Conservation (phyloP, 1,284 basidiomycete species). For the Cutaneotrichosporon arboriforme region DNA sequence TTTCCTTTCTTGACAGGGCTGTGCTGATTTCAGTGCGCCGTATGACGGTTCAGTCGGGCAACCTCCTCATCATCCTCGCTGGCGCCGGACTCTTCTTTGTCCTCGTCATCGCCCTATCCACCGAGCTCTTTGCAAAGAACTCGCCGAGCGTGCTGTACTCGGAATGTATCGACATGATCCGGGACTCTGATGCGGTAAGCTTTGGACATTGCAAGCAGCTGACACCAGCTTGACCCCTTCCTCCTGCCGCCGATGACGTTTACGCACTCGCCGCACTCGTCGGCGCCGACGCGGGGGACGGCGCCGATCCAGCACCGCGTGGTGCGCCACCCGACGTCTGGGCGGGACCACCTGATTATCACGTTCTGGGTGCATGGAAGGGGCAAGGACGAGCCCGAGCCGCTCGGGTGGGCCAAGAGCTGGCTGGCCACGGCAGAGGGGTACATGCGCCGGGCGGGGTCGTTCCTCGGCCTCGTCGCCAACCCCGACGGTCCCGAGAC, state of each 20-base stretch:
- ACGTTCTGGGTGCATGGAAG: conserved; percentile 48
- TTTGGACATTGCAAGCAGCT: neutral
- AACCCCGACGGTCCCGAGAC: conserved; percentile 7
- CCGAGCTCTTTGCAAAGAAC: conserved; percentile 86
- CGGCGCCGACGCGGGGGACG: conserved; percentile 40
- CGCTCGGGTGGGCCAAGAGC: conserved; percentile 16
- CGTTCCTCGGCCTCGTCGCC: conserved; percentile 7
- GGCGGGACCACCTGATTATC: conserved; percentile 44
- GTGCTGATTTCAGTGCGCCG: conserved; percentile 57
- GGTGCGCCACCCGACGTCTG: conserved; percentile 37
- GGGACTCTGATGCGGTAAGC: conserved; percentile 62
- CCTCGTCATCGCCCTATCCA: conserved; percentile 75
- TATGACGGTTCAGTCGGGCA: conserved; percentile 71
- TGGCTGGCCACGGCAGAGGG: conserved; percentile 5
- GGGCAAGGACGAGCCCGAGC: conserved; percentile 40
- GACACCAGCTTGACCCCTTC: conserved; percentile 36
- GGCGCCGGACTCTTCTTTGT: conserved; percentile 75
- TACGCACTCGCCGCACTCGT: conserved; percentile 44
- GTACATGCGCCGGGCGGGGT: conserved; percentile 2
- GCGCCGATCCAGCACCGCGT: conserved; percentile 37
- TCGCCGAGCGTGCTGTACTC: conserved; percentile 84
- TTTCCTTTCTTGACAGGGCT: conserved; percentile 12
- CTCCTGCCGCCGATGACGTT: conserved; percentile 46
- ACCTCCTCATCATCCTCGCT: conserved; percentile 72
- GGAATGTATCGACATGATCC: conserved; percentile 77